Evolutionary conservation across 139 green algal species (phyloP), one percentile per base, ranked within the genome.

Genomic region (Dunaliella sp.): DNA sequence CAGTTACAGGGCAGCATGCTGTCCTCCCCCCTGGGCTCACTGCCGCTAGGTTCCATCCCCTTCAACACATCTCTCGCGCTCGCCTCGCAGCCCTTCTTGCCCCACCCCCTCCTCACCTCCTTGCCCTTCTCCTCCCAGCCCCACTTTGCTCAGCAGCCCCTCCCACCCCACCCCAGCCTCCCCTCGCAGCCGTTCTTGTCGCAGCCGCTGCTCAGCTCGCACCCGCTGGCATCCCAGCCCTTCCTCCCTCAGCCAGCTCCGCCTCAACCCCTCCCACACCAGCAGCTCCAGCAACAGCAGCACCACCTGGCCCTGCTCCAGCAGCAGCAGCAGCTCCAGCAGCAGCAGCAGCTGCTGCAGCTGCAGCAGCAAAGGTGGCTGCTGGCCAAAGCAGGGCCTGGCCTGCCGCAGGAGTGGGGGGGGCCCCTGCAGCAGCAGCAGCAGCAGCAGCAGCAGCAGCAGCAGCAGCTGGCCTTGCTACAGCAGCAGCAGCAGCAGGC

Each of bases 271-370:
- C 77, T 80, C 75, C 73, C 16, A 79, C 73, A 34, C 21, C 58
- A 65, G 57, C 58, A 25, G 35, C 16, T 32, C 26, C 48, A 65
- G 48, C 48, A 65, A 12, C 58, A 90, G 84, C 74, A 88, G 59
- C 24, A 89, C 57, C 77, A 92, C 83, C 25, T 92, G 87, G 16
- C 89, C 86, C 83, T 93, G 86, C 75, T 81, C 73, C 38, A 86
- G 83, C 31, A 93, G 72, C 35, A 93, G 86, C 75, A 38, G 35
- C 38, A 65, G 48, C 48, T 26, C 7, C 48, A 65, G 7, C 48
- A 65, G 7, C 48, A 65, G 7, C 48, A 65, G 82, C 82, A 33
- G 92, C 73, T 88, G 83, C 81, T 87, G 75, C 84, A 87, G 30
- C 37, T 87, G 83, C 33, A 78, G 80, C 22, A 38, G 79, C 1